Conservation (phyloP, 495 filamentous ascomycete species). For the Hypoxylon perforatum region DNA sequence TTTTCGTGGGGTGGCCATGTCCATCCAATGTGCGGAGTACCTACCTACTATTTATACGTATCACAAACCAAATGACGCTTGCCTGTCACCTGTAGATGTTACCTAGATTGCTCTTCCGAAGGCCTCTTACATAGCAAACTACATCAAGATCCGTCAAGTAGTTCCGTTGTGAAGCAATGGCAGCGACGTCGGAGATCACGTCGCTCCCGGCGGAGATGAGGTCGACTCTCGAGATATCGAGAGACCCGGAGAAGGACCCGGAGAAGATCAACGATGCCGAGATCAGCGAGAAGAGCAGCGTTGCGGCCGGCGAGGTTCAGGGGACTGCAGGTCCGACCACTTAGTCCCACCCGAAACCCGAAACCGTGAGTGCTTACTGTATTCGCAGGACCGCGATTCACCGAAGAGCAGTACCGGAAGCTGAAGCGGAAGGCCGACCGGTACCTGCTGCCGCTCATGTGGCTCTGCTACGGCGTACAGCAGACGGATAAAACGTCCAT, state of each 20-base stretch:
- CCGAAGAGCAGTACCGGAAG: constrained; percentile 45
- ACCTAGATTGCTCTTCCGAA: too few species aligned
- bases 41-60: constrained; percentile 2
- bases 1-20: too few species aligned
- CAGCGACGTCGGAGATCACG: constrained; percentile 23
- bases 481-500: constrained; percentile 49
- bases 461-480: constrained; percentile 50
- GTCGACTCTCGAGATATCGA: constrained; percentile 9
- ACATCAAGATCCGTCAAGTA: neutral
- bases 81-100: neutral
- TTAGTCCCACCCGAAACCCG: neutral
- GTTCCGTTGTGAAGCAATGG: constrained; percentile 17
- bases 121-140: too few species aligned
- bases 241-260: constrained; percentile 33
- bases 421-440: constrained; percentile 45
- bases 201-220: constrained; percentile 18
- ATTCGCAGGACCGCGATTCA: constrained; percentile 31
- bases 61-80: constrained; percentile 13
- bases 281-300: constrained; percentile 37
- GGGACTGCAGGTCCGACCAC: constrained; percentile 28
- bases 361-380: neutral
- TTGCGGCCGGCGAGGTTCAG: constrained; percentile 28
- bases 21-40: too few species aligned
- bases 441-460: constrained; percentile 47
- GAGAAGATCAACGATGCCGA: constrained; percentile 26